These are phyloP conservation scores for Blastocystis sp. DNA, from an alignment of 352 stramenopile species.

Conservation along the genomic window DNA sequence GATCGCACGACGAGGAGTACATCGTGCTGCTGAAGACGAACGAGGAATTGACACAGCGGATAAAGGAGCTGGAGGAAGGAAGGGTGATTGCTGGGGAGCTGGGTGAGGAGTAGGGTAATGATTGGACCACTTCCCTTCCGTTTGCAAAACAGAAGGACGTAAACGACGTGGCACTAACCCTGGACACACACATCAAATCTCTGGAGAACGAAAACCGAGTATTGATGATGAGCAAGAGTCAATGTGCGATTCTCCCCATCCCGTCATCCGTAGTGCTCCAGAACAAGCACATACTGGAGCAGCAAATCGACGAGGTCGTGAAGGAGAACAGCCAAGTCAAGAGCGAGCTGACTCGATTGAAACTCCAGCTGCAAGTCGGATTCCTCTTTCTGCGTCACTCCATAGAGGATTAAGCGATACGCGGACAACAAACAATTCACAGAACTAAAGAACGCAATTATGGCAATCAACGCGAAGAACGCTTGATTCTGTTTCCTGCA, in stretches of 20 bases:
- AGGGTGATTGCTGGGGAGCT: neutral
- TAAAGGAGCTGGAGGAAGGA: constrained; percentile 18
- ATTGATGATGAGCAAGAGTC: constrained; percentile 61
- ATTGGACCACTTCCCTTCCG: neutral
- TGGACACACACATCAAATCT: neutral
- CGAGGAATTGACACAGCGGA: constrained; percentile 24
- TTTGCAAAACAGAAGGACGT: neutral
- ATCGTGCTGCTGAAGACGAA: constrained; percentile 9
- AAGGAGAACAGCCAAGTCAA: constrained; percentile 36
- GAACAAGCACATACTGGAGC: constrained; percentile 71
- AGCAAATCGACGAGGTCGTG: constrained; percentile 66
- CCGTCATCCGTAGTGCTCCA: constrained; percentile 25
- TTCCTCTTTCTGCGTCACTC: neutral
- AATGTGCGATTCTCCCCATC: neutral
- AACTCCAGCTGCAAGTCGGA: constrained; percentile 43
- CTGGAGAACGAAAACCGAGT: constrained; percentile 55
- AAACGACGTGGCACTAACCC: neutral
- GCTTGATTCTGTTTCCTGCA: neutral
- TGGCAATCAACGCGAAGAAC: neutral
- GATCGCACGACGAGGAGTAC: constrained; percentile 26
- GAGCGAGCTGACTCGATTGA: neutral
- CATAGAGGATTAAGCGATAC: constrained; percentile 50
- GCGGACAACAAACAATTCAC: constrained; percentile 46
- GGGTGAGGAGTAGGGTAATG: neutral
- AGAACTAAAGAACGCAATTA: constrained; percentile 7